These are phyloP conservation scores for Cucurbita ficifolia DNA, from an alignment of 306 rosid genomes.

Conservation along the genomic window DNA sequence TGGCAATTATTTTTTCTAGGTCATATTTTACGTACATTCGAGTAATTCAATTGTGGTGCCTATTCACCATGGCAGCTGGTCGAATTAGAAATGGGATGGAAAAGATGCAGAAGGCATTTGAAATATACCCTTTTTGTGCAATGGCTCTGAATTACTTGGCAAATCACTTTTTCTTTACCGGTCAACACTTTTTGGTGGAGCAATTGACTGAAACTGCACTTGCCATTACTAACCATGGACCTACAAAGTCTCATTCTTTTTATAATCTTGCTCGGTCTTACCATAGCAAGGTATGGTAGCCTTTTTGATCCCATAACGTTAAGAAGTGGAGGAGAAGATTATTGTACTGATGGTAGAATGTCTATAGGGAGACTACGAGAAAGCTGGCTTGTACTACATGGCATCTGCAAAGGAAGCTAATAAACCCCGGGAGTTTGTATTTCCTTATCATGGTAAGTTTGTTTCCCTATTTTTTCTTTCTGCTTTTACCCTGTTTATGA, in stretches of 20 bases:
- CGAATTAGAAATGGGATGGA: constrained; percentile 87
- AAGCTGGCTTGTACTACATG: constrained; percentile 93
- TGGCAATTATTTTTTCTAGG: not conserved
- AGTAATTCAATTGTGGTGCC: constrained; percentile 18
- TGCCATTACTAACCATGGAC: constrained; percentile 95
- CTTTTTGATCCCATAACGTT: not conserved
- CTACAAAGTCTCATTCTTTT: constrained; percentile 86
- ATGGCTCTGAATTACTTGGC: constrained; percentile 97
- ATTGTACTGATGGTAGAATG: not conserved
- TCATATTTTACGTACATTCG: constrained; percentile 5
- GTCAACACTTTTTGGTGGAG: constrained; percentile 95
- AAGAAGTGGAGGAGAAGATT: not conserved
- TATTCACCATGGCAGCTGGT: constrained; percentile 42
- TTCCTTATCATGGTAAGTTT: constrained; percentile 88
- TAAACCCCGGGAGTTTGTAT: constrained; percentile 86
- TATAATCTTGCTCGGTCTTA: constrained; percentile 94
- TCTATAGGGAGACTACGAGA: constrained; percentile 90
- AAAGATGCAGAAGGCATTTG: constrained; percentile 94
- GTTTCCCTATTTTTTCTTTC: not conserved
- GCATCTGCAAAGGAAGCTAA: constrained; percentile 93
- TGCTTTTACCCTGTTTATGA: no score
- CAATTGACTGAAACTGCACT: constrained; percentile 97
- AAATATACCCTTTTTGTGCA: constrained; percentile 91
- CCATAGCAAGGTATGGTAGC: constrained; percentile 80
- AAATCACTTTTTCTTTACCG: constrained; percentile 96